phyloP scores from a whole-genome alignment of 805 yeast genomes.

The Crinitomyces ghanaensis region DNA sequence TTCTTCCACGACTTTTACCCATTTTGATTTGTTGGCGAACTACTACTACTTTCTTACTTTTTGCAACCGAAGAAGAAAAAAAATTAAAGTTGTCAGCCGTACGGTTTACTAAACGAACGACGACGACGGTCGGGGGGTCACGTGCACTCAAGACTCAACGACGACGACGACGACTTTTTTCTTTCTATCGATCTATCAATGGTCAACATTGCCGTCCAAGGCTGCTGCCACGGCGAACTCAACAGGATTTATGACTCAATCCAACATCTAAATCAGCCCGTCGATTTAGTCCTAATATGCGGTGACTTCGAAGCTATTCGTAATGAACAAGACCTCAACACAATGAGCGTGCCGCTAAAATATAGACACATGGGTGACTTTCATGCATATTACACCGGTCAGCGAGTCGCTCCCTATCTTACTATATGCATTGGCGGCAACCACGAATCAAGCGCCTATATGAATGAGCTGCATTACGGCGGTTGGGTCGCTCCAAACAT shows the following conservation, averaged over 20 bases:
- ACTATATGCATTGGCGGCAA: conserved; percentile 91
- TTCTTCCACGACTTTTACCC: no score
- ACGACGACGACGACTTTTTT: not conserved
- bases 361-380: conserved; percentile 73
- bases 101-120: no score
- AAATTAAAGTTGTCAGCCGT: no score
- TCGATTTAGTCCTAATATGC: conserved; percentile 61
- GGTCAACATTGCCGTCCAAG: conserved; percentile 61
- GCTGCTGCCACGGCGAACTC: conserved; percentile 83
- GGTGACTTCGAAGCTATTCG: conserved; percentile 90
- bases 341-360: conserved; percentile 71
- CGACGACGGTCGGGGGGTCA: no score
- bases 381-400: conserved; percentile 53
- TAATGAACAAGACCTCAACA: conserved; percentile 46
- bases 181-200: no score
- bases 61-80: no score
- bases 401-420: conserved; percentile 51
- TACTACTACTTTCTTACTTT: not conserved
- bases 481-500: conserved; percentile 91
- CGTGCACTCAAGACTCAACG: no score
- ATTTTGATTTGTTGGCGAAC: not conserved
- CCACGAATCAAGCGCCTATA: conserved; percentile 78
- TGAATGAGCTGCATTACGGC: conserved; percentile 64
- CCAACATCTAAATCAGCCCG: conserved; percentile 15
- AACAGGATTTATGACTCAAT: conserved; percentile 41